Base-by-base conservation (phyloP, 148 eudicot genomes). In the Arctostaphylos glauca region DNA sequence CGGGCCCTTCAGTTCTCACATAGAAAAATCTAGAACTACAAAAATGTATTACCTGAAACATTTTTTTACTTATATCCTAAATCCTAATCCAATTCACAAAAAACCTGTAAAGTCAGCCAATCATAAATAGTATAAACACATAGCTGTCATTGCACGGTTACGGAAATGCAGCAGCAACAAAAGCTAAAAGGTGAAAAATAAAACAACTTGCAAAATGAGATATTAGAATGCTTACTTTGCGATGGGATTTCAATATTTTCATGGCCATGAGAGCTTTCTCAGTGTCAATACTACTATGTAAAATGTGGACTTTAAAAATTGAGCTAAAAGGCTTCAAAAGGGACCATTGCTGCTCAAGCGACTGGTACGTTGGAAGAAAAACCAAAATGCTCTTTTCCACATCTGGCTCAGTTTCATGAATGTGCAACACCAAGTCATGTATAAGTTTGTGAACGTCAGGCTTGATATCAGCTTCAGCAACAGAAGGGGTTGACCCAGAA, bases 201-300 rank as follows among this genome's bases (percentile, higher is more conserved):
- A n/a, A 79, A 18, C 31, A 7, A 38, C 6, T 21, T 5, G 44
- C 15, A 23, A 59, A 31, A 15, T 3, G 9, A 8, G n/a, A 25
- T 48, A 9, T n/a, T 72, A 52, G 67, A 68, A 47, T 49, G 53
- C 74, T 83, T 70, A 94, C 99, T 95, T 96, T 96, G 60, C 99
- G 92, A 86, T 88, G 97, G 77, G 95, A 92, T 87, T 87, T 92
- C 76, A 88, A 94, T 80, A 96, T 94, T 86, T 85, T 90, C 99
- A 96, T 94, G 55, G 99, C 91, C 87, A 78, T 85, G 67, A 96
- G 89, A 82, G 99, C 99, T 87, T 93, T 94, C 70, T 91, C 93
- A 31, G 92, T 94, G 74, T 96, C 99, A 71, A 96, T 88, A 86
- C 98, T 93, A 83, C 98, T 84, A 86, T 96, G 99, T 77, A 96